Evolutionary conservation across 495 filamentous ascomycete genomes (phyloP).

Genomic region (Penicillium waksmanii): DNA sequence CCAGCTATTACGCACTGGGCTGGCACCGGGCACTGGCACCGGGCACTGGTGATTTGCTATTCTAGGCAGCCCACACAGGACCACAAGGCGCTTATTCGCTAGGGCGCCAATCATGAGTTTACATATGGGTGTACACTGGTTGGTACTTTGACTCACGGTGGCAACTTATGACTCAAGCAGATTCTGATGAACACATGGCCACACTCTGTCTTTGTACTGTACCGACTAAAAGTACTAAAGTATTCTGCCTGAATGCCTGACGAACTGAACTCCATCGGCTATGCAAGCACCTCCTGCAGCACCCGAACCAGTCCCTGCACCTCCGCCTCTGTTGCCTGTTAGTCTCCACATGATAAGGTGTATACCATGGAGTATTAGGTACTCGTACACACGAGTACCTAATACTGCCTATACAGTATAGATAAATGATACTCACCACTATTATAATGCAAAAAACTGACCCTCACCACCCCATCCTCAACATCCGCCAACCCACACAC

Average conservation of each 20-base stretch:
- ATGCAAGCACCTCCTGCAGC: slow-evolving; percentile 36
- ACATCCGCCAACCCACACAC: slow-evolving; percentile 55
- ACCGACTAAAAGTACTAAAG: too few relatives aligned
- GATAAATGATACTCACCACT: slow-evolving; percentile 53
- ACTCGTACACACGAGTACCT: not conserved
- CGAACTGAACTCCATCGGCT: not conserved
- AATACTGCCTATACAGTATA: not conserved
- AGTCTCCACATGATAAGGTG: not conserved
- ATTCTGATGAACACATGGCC: not conserved
- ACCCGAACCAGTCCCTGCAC: slow-evolving; percentile 53
- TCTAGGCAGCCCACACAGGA: too few relatives aligned
- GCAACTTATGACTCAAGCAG: not conserved
- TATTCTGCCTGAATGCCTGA: not conserved
- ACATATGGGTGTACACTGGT: too few relatives aligned
- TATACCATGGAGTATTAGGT: not conserved
- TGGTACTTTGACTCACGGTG: not conserved
- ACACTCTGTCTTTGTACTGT: not conserved
- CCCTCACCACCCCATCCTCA: slow-evolving; percentile 67
- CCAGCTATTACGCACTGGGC: too few relatives aligned
- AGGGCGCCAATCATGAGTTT: too few relatives aligned
- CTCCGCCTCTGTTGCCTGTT: slow-evolving; percentile 54
- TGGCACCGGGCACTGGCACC: too few relatives aligned
- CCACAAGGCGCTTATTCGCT: too few relatives aligned
- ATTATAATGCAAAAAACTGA: slow-evolving; percentile 77
- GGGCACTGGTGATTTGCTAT: too few relatives aligned